These are phyloP conservation scores for Mortierella sp. DNA, from an alignment of 371 early-diverging fungal species.

Conservation along the genomic window DNA sequence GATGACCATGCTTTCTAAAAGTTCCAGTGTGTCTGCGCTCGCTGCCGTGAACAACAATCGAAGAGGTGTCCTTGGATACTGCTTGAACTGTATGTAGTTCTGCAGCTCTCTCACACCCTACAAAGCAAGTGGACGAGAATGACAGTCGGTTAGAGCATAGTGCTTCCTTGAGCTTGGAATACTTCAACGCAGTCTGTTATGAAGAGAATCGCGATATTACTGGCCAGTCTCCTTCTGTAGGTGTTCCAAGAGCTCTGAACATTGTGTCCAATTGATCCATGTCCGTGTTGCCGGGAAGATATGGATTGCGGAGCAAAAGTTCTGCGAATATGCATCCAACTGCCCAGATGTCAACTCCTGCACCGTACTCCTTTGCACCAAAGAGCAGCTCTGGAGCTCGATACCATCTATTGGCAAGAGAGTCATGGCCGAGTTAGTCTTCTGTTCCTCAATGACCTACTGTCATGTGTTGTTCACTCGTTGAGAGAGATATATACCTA, in stretches of 20 bases:
- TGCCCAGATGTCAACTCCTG: slow-evolving; percentile 98
- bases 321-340: slow-evolving; percentile 99
- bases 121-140: neutral
- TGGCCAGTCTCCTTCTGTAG: slow-evolving; percentile 97
- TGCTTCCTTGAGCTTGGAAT: neutral
- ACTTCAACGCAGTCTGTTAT: no score
- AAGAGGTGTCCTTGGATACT: slow-evolving; percentile 80
- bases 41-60: slow-evolving; percentile 93
- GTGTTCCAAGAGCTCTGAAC: slow-evolving; percentile 97
- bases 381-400: slow-evolving; percentile 98
- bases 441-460: no score
- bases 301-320: slow-evolving; percentile 95
- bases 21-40: slow-evolving; percentile 88
- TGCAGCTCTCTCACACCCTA: slow-evolving; percentile 81
- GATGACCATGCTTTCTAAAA: slow-evolving; percentile 91
- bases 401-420: slow-evolving; percentile 87
- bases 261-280: slow-evolving; percentile 95
- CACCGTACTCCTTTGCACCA: slow-evolving; percentile 92
- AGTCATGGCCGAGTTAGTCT: neutral
- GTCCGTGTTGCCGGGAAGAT: slow-evolving; percentile 95
- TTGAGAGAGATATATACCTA: slow-evolving; percentile 56
- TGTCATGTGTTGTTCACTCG: neutral
- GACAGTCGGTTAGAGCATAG: neutral
- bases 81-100: slow-evolving; percentile 74
- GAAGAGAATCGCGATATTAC: slow-evolving; percentile 58